These are phyloP conservation scores for Aplosporella prunicola DNA, from an alignment of 2,329 filamentous ascomycete genomes.

Conservation along the genomic window DNA sequence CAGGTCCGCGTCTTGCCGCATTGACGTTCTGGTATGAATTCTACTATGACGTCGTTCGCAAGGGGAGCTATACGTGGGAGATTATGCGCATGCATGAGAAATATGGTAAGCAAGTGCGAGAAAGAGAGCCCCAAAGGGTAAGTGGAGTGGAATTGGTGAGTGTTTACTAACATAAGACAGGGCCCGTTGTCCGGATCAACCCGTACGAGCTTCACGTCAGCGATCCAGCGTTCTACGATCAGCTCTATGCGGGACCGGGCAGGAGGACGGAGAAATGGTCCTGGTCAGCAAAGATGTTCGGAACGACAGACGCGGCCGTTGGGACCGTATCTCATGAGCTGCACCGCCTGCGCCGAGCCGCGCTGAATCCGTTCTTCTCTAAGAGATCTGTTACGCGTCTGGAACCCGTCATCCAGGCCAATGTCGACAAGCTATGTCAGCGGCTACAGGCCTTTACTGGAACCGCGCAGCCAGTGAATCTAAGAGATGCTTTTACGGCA, in stretches of 20 bases:
- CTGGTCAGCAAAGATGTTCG: conserved; percentile 19
- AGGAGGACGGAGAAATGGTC: conserved; percentile 16
- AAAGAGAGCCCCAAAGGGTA: no score
- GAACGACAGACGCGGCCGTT: conserved; percentile 18
- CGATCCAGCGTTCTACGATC: conserved; percentile 20
- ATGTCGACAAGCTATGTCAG: conserved; percentile 11
- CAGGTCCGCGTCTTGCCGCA: conserved; percentile 14
- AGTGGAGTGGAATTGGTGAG: not conserved
- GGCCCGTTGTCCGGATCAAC: conserved; percentile 18
- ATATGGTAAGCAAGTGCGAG: conserved; percentile 15
- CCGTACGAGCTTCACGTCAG: conserved; percentile 17
- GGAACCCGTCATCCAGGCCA: conserved; percentile 16
- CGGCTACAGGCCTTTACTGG: conserved; percentile 10
- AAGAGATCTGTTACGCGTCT: conserved; percentile 15
- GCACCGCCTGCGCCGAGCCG: conserved; percentile 23
- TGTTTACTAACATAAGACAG: conserved; percentile 8
- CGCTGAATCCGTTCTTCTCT: conserved; percentile 29
- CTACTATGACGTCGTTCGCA: conserved; percentile 14
- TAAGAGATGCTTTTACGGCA: conserved; percentile 17
- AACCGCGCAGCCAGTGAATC: conserved; percentile 13
- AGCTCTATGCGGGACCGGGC: conserved; percentile 22
- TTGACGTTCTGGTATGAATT: conserved; percentile 16
- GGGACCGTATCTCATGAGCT: conserved; percentile 20
- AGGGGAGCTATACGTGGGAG: conserved; percentile 11
- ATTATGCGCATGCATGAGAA: conserved; percentile 13